phyloP scores from a whole-genome alignment of 441 rosid genomes.

The Croton laevigatus region DNA sequence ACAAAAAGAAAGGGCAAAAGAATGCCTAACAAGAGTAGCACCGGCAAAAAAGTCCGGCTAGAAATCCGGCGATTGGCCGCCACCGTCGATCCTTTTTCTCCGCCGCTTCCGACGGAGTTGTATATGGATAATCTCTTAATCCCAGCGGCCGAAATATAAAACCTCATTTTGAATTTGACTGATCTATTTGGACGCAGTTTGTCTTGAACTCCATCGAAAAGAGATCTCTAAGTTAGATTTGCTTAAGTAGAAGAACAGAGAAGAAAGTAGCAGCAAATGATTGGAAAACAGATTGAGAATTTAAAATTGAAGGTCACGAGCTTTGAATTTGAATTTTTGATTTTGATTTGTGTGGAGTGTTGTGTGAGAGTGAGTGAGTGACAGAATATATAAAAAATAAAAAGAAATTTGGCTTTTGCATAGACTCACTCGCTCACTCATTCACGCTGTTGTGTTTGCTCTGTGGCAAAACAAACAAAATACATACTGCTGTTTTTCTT shows the following conservation, averaged over 20 bases:
- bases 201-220: conserved; percentile 22
- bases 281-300: background rate
- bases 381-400: background rate
- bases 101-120: conserved; percentile 34
- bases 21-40: conserved; percentile 52
- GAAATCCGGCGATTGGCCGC: conserved; percentile 45
- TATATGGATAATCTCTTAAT: conserved; percentile 58
- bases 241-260: conserved; percentile 10
- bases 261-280: background rate
- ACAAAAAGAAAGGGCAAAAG: conserved; percentile 61
- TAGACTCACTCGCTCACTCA: background rate
- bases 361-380: background rate
- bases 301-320: conserved; percentile 1
- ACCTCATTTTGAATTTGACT: conserved; percentile 42
- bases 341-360: background rate
- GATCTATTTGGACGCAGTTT: conserved; percentile 9
- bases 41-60: conserved; percentile 51
- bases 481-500: background rate
- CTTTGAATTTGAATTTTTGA: too few species aligned
- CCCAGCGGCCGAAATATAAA: conserved; percentile 63
- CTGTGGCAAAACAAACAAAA: conserved; percentile 4
- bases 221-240: background rate
- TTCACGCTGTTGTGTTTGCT: background rate
- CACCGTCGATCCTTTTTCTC: conserved; percentile 40
- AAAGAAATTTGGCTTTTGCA: background rate